phyloP scores from a whole-genome alignment of 1,284 basidiomycete species.

The Phlebopus sp. region DNA sequence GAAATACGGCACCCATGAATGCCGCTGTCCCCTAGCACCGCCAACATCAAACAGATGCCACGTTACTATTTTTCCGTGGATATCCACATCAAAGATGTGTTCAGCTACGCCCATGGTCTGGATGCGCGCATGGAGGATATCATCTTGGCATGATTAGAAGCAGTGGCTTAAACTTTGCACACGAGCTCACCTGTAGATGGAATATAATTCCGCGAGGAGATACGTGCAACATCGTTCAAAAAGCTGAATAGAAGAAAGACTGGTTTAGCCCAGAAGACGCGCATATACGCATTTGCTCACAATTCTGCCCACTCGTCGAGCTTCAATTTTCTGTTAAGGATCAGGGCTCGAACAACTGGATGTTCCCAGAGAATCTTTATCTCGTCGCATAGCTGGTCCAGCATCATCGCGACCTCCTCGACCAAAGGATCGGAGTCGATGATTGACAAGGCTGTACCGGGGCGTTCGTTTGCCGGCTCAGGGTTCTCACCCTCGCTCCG shows the following conservation, averaged over 20 bases:
- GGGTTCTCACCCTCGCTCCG: constrained; percentile 16
- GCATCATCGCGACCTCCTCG: constrained; percentile 56
- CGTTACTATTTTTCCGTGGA: constrained; percentile 69
- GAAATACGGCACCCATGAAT: constrained; percentile 80
- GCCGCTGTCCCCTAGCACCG: constrained; percentile 78
- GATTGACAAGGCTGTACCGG: constrained; percentile 22
- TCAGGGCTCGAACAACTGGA: constrained; percentile 61
- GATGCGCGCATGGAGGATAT: constrained; percentile 79
- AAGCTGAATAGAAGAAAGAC: constrained; percentile 47
- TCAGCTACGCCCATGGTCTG: constrained; percentile 84
- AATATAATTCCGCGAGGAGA: constrained; percentile 63
- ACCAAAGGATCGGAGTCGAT: constrained; percentile 51
- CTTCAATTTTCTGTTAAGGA: constrained; percentile 65
- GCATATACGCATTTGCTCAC: constrained; percentile 46
- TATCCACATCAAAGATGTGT: constrained; percentile 69
- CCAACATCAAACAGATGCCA: constrained; percentile 84
- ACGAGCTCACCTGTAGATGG: constrained; percentile 60
- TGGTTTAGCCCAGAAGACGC: constrained; percentile 7
- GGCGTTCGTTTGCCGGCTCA: constrained; percentile 20
- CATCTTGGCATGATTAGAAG: constrained; percentile 46
- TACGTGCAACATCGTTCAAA: constrained; percentile 65
- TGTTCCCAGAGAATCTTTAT: constrained; percentile 69
- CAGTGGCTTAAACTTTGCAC: neutral
- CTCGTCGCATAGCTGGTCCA: constrained; percentile 57
- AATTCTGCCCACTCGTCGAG: constrained; percentile 83